Evolutionary conservation across 139 green algal genomes (phyloP), one percentile per base, ranked within the genome.

Genomic region (Volvox reticuliferus): DNA sequence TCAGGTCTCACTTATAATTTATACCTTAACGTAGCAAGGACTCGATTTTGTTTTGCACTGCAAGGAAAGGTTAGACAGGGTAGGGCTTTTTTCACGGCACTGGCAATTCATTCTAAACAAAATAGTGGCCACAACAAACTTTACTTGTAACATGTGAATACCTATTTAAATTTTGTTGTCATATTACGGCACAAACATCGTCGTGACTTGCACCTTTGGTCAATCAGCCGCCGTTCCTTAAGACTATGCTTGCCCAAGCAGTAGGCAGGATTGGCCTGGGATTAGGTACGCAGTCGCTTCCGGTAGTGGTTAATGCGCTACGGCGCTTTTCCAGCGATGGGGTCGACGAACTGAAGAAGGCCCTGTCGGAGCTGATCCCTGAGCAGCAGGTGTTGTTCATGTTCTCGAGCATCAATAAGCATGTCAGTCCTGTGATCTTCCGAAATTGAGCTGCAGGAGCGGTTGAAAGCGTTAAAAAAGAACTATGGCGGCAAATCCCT

Each of bases 391-490:
- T 96, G 17, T 32, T 32, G 18, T 79, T 18, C 18, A 30, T 20
- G 21, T 79, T 73, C 65, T 24, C 65, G 21, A 73, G 65, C 65
- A 73, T 73, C 12, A 28, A 55, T 55, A 55, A 55, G 44, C 44
- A 55, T 55, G 44, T 9, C 44, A 55, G 44, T 55, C 44, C 44
- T 55, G 44, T 14, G 44, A 55, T 55, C 44, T 9, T 55, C 5
- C 5, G 44, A 55, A 55, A 55, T 55, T 55, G 44, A 55, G 44
- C 22, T 24, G 14, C 68, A 99, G 96, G 98, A 97, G 21, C 94
- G 96, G 3, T 76, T 99, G 22, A 99, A 99, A 86, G 71, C 92
- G 1, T 80, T 99, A 5, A 99, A 99, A 91, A 97, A 97, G 84
- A 83, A 93, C 36, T 76, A 96, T 82, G 98, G 97, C 33, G 65